phyloP scores from a whole-genome alignment of 768 basidiomycete species.

The Mrakia hoshinonis region DNA sequence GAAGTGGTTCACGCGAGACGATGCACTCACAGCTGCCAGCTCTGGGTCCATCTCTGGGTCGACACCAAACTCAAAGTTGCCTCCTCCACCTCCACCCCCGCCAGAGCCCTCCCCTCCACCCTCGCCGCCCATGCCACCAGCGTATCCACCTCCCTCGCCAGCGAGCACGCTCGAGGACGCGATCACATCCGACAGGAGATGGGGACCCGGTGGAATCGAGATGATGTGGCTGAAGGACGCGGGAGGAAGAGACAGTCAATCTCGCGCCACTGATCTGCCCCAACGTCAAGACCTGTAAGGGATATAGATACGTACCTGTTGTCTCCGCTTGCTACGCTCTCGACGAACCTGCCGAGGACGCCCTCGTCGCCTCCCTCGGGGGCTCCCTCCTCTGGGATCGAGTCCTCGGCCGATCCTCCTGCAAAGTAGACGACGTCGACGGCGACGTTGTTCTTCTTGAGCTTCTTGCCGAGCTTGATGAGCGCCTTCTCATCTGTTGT shows the following conservation, averaged over 20 bases:
- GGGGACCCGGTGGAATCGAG: constrained; percentile 61
- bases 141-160: constrained; percentile 55
- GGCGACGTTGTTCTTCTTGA: constrained; percentile 99
- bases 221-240: constrained; percentile 79
- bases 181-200: constrained; percentile 69
- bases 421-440: constrained; percentile 86
- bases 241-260: not conserved
- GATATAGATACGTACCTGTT: constrained; percentile 59
- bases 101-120: constrained; percentile 39
- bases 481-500: constrained; percentile 57
- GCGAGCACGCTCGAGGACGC: constrained; percentile 72
- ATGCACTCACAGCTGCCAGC: constrained; percentile 70
- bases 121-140: constrained; percentile 31
- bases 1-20: not conserved
- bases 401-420: constrained; percentile 46
- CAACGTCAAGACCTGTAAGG: not conserved
- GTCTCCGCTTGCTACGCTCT: constrained; percentile 65
- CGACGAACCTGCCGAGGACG: constrained; percentile 71
- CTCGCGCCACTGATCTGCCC: no score
- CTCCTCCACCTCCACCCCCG: constrained; percentile 46
- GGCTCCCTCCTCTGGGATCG: not conserved
- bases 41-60: constrained; percentile 95
- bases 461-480: constrained; percentile 84
- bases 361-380: constrained; percentile 43
- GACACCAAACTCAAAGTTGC: constrained; percentile 75